Base-by-base conservation (phyloP, 2,329 filamentous ascomycete genomes). In the Colletotrichum sp. region DNA sequence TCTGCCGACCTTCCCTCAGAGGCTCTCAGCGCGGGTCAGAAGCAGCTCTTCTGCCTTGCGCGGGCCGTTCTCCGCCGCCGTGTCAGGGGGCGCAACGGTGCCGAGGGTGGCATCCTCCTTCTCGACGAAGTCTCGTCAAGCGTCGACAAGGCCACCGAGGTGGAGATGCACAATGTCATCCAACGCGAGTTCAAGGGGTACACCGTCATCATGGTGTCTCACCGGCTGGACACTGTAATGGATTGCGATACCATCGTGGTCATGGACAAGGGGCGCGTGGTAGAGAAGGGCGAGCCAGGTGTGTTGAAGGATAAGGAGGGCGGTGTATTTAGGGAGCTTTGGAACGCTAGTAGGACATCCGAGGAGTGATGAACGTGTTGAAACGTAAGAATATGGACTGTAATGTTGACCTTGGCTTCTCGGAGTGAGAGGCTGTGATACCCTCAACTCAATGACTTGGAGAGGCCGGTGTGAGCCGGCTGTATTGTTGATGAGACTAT, bases 41-140 rank as follows among this genome's bases (percentile, higher is more conserved):
- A 88, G 60, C 92, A 94, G 79, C 86, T 94, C 0, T 92, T 94
- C 78, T 92, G 89, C 77, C 86, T 94, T 2, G 92, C 90, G 0
- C 83, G 92, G 1, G 92, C 91, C 0, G 86, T 93, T 21, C 81
- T 94, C 9, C 83, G 88, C 6, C 77, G 81, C 4, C 75, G 84
- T 24, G 84, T 88, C 6, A 76, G 72, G 39, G 39, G 59, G 4
- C 28, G 32, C 6, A 70, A 7, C 15, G 66, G 60, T 7, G 52
- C n/a, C 13, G 39, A 30, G 5, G 79, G 76, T 8, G 81, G 82
- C 1, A 57, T 85, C 3, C 66, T 84, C 10, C 69, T 84, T n/a
- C 81, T 85, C 4, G 84, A 85, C 57, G 83, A 85, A 75, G 80
- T 84, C 9, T 83, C 81, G 32, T 81, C 80, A 1, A 83, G 79